Evolutionary conservation across 257 asterid genomes (phyloP).

Genomic region (Nicotiana sylvestris): DNA sequence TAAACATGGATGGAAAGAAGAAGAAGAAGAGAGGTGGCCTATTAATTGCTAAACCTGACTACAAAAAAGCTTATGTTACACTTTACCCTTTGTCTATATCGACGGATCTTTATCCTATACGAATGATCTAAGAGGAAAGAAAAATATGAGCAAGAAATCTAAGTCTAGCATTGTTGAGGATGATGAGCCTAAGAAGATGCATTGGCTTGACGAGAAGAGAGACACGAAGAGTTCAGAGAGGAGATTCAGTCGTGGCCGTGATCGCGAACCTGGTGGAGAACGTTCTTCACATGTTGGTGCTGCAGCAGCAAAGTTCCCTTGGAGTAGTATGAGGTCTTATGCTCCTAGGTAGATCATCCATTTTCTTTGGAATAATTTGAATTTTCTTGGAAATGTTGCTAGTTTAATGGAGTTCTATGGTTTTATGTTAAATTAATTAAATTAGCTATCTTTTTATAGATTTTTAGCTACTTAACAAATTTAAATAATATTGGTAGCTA

Average conservation of each 20-base stretch:
- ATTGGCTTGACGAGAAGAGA: too few relatives aligned
- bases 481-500: too few relatives aligned
- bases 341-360: conserved; percentile 27
- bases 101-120: conserved; percentile 66
- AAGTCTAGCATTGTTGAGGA: too few relatives aligned
- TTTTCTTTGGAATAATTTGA: not conserved
- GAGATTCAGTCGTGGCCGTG: too few relatives aligned
- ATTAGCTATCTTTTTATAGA: too few relatives aligned
- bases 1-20: too few relatives aligned
- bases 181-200: too few relatives aligned
- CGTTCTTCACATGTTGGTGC: not conserved
- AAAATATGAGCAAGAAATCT: conserved; percentile 22
- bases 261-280: not conserved
- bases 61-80: conserved; percentile 84
- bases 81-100: conserved; percentile 55
- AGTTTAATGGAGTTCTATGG: not conserved
- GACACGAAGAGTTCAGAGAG: too few relatives aligned
- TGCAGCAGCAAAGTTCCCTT: conserved; percentile 60
- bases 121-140: conserved; percentile 58
- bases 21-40: conserved; percentile 78
- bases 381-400: not conserved
- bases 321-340: conserved; percentile 76
- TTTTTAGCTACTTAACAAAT: too few relatives aligned
- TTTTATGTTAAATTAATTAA: not conserved
- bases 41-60: conserved; percentile 62